A percentile compares a stretch with the other conserved stretches of the same genome.
These are phyloP conservation scores for Sanghuangporus baumii DNA, from an alignment of 1,284 basidiomycete genomes.

Conservation along the genomic window DNA sequence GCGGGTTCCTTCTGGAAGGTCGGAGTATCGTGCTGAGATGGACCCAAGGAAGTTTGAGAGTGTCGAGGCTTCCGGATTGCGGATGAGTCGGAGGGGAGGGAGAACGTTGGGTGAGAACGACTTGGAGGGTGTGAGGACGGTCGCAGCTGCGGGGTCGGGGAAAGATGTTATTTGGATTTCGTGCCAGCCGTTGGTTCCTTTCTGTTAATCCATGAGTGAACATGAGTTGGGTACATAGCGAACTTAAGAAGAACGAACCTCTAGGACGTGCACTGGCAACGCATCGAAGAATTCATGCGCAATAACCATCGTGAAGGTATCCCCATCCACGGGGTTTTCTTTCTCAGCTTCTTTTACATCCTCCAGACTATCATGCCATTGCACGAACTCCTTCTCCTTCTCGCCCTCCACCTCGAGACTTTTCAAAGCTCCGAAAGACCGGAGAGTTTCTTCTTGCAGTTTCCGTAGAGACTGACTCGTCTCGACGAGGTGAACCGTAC, in stretches of 20 bases:
- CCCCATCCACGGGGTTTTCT: conserved; percentile 28
- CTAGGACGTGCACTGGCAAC: conserved; percentile 85
- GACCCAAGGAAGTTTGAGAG: conserved; percentile 61
- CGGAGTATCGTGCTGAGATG: conserved; percentile 66
- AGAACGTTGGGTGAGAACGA: not conserved
- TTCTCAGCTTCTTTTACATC: conserved; percentile 41
- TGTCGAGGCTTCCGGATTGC: conserved; percentile 61
- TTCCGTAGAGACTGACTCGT: conserved; percentile 64
- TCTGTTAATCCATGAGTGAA: conserved; percentile 36
- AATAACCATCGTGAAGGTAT: conserved; percentile 79
- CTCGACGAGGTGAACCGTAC: conserved; percentile 71
- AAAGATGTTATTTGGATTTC: conserved; percentile 74
- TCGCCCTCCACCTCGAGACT: conserved; percentile 10
- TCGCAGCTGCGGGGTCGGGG: conserved; percentile 29
- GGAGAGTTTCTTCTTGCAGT: conserved; percentile 59
- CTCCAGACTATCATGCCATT: conserved; percentile 76
- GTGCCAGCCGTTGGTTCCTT: conserved; percentile 76
- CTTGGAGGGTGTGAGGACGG: conserved; percentile 57
- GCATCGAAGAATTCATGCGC: conserved; percentile 99
- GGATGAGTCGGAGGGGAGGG: conserved; percentile 51
- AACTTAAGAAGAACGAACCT: conserved; percentile 44
- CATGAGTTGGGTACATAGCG: conserved; percentile 3
- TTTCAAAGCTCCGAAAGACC: conserved; percentile 10
- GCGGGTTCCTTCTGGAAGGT: conserved; percentile 59
- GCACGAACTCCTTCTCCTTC: conserved; percentile 27